Evolutionary conservation across 2,329 filamentous ascomycete species (phyloP), one percentile per base, ranked within the genome.

Genomic region (Blumeria graminis): DNA sequence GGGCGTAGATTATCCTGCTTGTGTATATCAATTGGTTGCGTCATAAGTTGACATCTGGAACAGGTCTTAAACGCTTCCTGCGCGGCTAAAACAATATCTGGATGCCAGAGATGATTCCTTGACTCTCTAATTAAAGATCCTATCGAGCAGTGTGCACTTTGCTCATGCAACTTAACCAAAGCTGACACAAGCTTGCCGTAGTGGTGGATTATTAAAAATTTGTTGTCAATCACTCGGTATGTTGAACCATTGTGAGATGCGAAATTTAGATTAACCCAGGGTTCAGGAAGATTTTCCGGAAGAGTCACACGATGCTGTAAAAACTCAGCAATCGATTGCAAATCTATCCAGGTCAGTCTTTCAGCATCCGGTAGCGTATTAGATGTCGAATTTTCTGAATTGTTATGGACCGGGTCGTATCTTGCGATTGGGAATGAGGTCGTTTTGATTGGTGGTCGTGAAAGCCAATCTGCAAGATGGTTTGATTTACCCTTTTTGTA

Each of bases 141-240:
- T 41, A 54, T 54, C 1, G 51, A 54, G 13, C 35, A 54, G 38
- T 54, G 16, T 36, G 51, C 51, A 54, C n/a, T 54, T 4, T 54
- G 9, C 28, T 39, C 13, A 54, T 54, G n/a, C n/a, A 54, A 11
- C 22, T 38, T 54, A 16, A 14, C 18, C 22, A 54, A 36, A 8
- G 14, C 16, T 11, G 35, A 8, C 1, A 22, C 34, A 14, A 52
- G 32, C 14, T 52, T 13, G 11, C 32, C 14, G 36, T 52, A 36
- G 18, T 52, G 32, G 14, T 52, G 11, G 1, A 52, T 52, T 52
- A 34, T 52, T 6, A 52, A 18, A 28, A 48, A 48, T 10, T 28
- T 48, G 14, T 10, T 28, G 28, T 48, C 45, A 10, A 11, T 33
- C 6, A 35, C 33, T 7, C 48, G 32, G 36, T 34, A 52, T 8